Evolutionary conservation across 2,329 filamentous ascomycete species (phyloP), one percentile per base, ranked within the genome.

Genomic region (Xylaria sp.): DNA sequence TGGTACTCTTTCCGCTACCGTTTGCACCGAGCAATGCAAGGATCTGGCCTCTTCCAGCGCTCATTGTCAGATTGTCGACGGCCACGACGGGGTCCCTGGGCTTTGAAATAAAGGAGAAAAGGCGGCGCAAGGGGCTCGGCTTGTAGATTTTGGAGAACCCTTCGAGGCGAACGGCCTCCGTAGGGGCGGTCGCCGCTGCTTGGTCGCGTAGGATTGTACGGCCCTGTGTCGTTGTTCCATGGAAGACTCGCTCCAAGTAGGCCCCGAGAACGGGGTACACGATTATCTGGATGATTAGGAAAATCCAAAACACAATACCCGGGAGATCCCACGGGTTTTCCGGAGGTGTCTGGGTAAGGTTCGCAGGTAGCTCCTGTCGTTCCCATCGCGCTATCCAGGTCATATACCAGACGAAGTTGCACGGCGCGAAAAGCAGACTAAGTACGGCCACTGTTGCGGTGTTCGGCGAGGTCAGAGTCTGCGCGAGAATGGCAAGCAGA

Each of bases 1-100:
- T 96, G 0, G 93, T 97, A 55, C 89, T 93, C 75, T 97, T 97
- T 35, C 93, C 93, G 68, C 88, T 92, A 17, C 93, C 93, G 72
- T 97, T 97, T 5, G 93, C 92, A 37, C 93, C 93, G 0, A 97
- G 83, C 0, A 97, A 80, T 1, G 93, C 91, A 72, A 96, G 84
- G 54, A 97, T 96, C 69, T 96, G 89, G 1, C 93, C 93, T 65
- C 87, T 86, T 3, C 85, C 82, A 3, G 91, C 91, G 17, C 85
- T 83, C 48, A 97, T 80, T 53, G 83, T 89, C 37, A 97, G 79
- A 40, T 87, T 81, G 61, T 92, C 83, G 40, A 97, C 92, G 3
- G 93, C 93, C n/a, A 89, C 76, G 0, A 97, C 92, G 0, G 87
- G 87, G 37, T 88, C 84, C n/a, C 82, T 83, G 2, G 80, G 77